These are phyloP conservation scores for Danielozyma ontarioensis DNA, from an alignment of 805 yeast species.

Conservation along the genomic window DNA sequence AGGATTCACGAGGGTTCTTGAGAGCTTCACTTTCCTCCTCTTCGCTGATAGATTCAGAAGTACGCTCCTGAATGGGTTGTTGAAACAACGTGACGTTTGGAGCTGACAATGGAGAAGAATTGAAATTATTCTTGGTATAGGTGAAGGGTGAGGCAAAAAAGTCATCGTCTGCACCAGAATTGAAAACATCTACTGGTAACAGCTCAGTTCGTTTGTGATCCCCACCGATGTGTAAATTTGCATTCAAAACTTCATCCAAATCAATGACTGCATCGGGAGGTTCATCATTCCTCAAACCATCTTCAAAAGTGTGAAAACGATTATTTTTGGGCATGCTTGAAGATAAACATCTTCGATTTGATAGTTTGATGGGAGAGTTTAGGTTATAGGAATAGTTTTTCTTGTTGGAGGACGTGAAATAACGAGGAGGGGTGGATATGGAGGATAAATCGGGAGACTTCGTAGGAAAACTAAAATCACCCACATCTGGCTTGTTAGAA, in stretches of 20 bases:
- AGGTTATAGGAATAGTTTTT: conserved; percentile 11
- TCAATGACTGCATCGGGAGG: conserved; percentile 55
- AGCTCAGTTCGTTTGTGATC: conserved; percentile 15
- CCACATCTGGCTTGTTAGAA: conserved; percentile 11
- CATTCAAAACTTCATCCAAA: conserved; percentile 46
- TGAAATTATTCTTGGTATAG: conserved; percentile 4
- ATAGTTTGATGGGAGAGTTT: conserved; percentile 30
- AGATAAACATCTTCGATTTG: conserved; percentile 18
- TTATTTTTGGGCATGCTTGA: conserved; percentile 14
- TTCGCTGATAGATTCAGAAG: conserved; percentile 11
- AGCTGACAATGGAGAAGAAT: conserved; percentile 14
- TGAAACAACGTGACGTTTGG: conserved; percentile 17
- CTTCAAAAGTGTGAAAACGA: conserved; percentile 27
- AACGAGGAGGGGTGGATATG: neutral
- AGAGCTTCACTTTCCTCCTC: conserved; percentile 16
- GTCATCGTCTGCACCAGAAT: conserved; percentile 17
- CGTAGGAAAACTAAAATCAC: conserved; percentile 27
- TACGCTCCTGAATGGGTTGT: conserved; percentile 26
- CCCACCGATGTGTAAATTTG: conserved; percentile 23
- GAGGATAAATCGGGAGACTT: conserved; percentile 11
- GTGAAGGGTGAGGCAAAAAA: conserved; percentile 26
- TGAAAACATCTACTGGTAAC: conserved; percentile 13
- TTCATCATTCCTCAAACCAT: conserved; percentile 19
- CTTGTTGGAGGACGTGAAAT: conserved; percentile 9
- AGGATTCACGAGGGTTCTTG: conserved; percentile 18